Conservation (phyloP, 2,329 filamentous ascomycete genomes). For the Beauveria pseudobassiana region DNA sequence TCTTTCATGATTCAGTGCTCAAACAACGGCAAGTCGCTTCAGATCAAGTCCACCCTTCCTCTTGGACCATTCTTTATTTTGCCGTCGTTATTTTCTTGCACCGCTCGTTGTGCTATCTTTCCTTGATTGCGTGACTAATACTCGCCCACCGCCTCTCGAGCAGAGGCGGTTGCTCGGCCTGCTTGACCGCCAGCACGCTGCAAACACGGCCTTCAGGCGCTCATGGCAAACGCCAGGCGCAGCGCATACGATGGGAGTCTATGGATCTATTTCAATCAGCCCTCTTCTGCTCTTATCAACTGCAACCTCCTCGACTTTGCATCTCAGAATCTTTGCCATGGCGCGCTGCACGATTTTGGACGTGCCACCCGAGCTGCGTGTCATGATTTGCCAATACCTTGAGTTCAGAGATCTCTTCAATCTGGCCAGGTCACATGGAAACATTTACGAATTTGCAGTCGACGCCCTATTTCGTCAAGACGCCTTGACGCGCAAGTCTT, state of each 20-base stretch:
- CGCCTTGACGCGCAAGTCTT: neutral
- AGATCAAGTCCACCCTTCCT: too few relatives aligned
- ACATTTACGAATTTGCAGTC: neutral
- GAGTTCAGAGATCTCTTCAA: neutral
- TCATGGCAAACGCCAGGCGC: neutral
- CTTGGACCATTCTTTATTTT: too few relatives aligned
- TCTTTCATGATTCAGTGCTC: too few relatives aligned
- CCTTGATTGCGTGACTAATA: neutral
- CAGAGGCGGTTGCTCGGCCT: neutral
- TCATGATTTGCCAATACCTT: neutral
- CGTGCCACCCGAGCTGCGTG: neutral
- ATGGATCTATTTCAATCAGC: too few relatives aligned
- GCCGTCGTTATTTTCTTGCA: too few relatives aligned
- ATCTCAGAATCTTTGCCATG: neutral
- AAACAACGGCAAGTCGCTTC: too few relatives aligned
- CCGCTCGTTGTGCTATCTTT: too few relatives aligned
- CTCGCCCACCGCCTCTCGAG: neutral
- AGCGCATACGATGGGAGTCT: neutral
- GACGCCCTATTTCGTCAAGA: neutral
- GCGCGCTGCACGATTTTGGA: neutral
- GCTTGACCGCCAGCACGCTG: neutral
- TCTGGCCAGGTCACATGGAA: neutral
- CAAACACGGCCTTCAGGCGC: neutral
- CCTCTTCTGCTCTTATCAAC: neutral
- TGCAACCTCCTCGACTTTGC: neutral